These are phyloP conservation scores for Plasmodium yoelii DNA, from an alignment of 169 alveolate species.

Conservation along the genomic window DNA sequence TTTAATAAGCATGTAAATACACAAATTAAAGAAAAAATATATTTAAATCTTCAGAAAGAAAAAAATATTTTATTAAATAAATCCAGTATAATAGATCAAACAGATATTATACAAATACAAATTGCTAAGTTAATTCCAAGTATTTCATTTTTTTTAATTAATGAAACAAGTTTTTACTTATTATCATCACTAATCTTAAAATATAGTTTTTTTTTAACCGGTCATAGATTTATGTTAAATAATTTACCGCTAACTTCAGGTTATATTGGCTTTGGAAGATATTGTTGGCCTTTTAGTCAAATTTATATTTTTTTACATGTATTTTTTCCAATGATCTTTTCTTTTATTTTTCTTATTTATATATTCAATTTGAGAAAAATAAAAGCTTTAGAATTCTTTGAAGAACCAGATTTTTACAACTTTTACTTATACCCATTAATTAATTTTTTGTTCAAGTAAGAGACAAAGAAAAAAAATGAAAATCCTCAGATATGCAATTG, in stretches of 20 bases:
- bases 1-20: background rate
- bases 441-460: conserved; percentile 64
- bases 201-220: conserved; percentile 63
- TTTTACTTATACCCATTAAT: conserved; percentile 53
- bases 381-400: conserved; percentile 22
- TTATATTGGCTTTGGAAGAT: conserved; percentile 35
- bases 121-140: conserved; percentile 33
- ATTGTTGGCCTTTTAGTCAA: conserved; percentile 67
- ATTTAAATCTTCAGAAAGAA: conserved; percentile 14
- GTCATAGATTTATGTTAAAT: conserved; percentile 48
- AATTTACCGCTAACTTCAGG: conserved; percentile 33
- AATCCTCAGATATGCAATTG: background rate
- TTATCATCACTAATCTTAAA: conserved; percentile 50
- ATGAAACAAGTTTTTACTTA: conserved; percentile 55
- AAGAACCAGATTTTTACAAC: conserved; percentile 31
- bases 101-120: conserved; percentile 44
- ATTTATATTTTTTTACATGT: conserved; percentile 39
- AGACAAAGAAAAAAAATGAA: background rate
- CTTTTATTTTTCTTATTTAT: conserved; percentile 32
- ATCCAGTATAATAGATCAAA: conserved; percentile 3
- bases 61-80: conserved; percentile 13
- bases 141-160: conserved; percentile 28
- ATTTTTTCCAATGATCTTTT: conserved; percentile 44
- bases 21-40: conserved; percentile 42
- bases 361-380: conserved; percentile 43